Evolutionary conservation across 1,284 basidiomycete genomes (phyloP).

Genomic region (Moniliella sp.): DNA sequence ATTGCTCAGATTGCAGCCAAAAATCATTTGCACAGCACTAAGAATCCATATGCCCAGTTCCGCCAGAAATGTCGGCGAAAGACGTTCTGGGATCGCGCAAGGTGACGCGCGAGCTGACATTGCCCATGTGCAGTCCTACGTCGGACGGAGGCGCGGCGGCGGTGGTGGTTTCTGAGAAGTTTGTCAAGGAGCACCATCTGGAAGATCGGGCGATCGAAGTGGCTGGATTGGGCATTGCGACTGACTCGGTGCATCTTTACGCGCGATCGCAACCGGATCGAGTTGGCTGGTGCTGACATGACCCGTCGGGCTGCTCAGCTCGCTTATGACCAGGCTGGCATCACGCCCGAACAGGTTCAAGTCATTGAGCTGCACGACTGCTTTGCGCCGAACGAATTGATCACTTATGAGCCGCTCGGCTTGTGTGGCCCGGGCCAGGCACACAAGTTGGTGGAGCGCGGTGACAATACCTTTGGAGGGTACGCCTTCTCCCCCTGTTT

Average conservation of each 20-base stretch:
- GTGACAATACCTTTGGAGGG: constrained; percentile 52
- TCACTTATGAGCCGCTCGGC: constrained; percentile 62
- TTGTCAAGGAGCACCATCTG: constrained; percentile 51
- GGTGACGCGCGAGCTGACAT: constrained; percentile 54
- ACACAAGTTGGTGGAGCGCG: constrained; percentile 51
- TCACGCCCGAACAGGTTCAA: constrained; percentile 53
- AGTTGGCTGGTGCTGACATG: constrained; percentile 40
- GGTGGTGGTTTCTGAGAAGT: constrained; percentile 57
- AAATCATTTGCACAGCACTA: constrained; percentile 59
- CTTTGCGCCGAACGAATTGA: constrained; percentile 47
- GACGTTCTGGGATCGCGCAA: constrained; percentile 18
- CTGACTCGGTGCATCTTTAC: constrained; percentile 20
- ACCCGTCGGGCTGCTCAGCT: constrained; percentile 48
- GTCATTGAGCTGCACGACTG: constrained; percentile 68
- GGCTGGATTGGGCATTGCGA: constrained; percentile 20
- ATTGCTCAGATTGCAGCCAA: constrained; percentile 55
- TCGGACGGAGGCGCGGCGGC: constrained; percentile 34
- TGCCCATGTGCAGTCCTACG: constrained; percentile 70
- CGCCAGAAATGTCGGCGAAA: constrained; percentile 15
- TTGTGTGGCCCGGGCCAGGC: constrained; percentile 51
- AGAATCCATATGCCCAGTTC: constrained; percentile 71
- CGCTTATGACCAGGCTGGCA: constrained; percentile 51
- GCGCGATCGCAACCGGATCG: constrained; percentile 21
- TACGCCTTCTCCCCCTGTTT: constrained; percentile 12
- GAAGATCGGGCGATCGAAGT: constrained; percentile 64